Evolutionary conservation across 805 yeast genomes (phyloP), one percentile per base, ranked within the genome.

Genomic region (Wickerhamiella australiensis): DNA sequence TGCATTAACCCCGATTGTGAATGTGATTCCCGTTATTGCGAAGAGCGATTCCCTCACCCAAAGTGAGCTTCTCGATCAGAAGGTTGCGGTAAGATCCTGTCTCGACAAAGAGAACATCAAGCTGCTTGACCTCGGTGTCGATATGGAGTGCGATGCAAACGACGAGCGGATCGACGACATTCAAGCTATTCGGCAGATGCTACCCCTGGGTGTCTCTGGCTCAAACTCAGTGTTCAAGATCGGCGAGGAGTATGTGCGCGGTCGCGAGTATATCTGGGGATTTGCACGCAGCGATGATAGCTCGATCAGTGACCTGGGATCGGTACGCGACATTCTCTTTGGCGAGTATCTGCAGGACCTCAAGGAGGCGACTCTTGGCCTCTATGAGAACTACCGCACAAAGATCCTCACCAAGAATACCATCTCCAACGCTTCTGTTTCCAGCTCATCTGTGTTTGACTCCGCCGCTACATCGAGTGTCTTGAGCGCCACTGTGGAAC

Each of bases 1-100:
- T 56, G 70, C 73, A 43, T 70, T 88, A 47, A 76, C 88, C 13
- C 71, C 76, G 21, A 77, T 79, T 55, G 94, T 84, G 18, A 88
- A 88, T 66, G 73, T 90, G 22, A 77, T 88, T 41, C 95, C 96
- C 1, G 79, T 87, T 22, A 76, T 88, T 51, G 76, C 84, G 33
- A 82, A 84, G 59, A 79, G 94, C 2, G 96, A 88, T 63, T 72
- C 85, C 1, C 70, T 85, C 56, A 85, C 94, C 0, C 72, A 71
- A 20, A 62, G 25, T 1, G 96, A 88, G 64, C 65, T 79, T 50
- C 61, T 63, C 13, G 63, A 64, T 25, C 73, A 75, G 63, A 82
- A 82, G 62, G 64, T 68, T 49, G 67, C 72, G 49, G 70, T 84
- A 51, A 70, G 69, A 63, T 68, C 67, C 46, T 87, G 81, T 56